Percentiles rank a stretch among this genome's conserved stretches.
phyloP scores from a whole-genome alignment of 2,329 filamentous ascomycete genomes.

The Diaporthe citriasiana region DNA sequence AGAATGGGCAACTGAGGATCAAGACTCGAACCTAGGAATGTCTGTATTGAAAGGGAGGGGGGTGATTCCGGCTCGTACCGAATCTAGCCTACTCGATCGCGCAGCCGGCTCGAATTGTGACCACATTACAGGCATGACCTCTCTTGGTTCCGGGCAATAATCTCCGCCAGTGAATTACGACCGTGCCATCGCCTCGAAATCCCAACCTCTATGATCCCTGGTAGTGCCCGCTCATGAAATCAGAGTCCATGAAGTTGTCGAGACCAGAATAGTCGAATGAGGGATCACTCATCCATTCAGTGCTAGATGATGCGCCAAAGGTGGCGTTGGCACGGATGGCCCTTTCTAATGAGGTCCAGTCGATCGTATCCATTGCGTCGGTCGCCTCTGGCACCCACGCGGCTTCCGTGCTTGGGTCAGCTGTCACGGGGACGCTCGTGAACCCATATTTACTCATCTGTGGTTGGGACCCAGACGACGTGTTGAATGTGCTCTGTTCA shows the following conservation, averaged over 20 bases:
- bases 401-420: conserved; percentile 17
- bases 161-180: neutral
- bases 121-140: neutral
- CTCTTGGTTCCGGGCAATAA: conserved; percentile 8
- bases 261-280: conserved; percentile 30
- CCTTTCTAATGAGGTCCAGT: conserved; percentile 33
- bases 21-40: neutral
- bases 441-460: conserved; percentile 14
- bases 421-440: neutral
- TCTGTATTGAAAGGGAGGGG: conserved; percentile 9
- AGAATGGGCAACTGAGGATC: neutral
- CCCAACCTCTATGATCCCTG: neutral
- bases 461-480: neutral
- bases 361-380: conserved; percentile 30
- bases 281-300: conserved; percentile 31
- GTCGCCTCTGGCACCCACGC: conserved; percentile 37
- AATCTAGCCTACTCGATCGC: conserved; percentile 27
- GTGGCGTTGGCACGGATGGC: conserved; percentile 36
- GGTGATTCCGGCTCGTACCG: conserved; percentile 13
- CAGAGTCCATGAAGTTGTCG: conserved; percentile 24
- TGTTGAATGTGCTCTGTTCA: neutral
- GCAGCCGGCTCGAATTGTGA: neutral
- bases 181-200: conserved; percentile 13
- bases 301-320: conserved; percentile 12
- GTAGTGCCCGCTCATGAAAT: conserved; percentile 19